phyloP scores from a whole-genome alignment of 2,329 filamentous ascomycete species.

The Magnaporthiopsis poae region DNA sequence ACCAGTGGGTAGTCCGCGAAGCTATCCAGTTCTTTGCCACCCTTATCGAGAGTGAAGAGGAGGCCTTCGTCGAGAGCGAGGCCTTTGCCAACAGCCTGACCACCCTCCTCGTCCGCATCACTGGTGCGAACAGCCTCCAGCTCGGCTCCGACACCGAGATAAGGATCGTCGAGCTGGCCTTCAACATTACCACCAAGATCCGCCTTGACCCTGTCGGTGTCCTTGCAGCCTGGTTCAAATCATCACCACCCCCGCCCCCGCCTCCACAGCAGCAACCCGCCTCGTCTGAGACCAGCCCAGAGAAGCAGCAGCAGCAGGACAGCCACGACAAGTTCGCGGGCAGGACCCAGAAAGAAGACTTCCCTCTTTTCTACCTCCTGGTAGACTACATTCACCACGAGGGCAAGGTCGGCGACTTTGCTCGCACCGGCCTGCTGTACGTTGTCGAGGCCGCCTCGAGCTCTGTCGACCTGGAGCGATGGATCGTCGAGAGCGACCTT shows the following conservation, averaged over 20 bases:
- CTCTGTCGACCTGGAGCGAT: conserved; percentile 75
- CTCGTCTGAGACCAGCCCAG: conserved; percentile 15
- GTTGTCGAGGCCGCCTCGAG: conserved; percentile 87
- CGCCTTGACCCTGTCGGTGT: conserved; percentile 70
- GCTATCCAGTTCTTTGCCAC: conserved; percentile 81
- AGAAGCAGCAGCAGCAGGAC: conserved; percentile 36
- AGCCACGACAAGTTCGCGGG: conserved; percentile 75
- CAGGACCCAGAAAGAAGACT: conserved; percentile 79
- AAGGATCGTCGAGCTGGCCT: conserved; percentile 82
- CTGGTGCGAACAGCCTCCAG: conserved; percentile 62
- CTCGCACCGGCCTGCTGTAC: conserved; percentile 84
- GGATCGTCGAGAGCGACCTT: conserved; percentile 93
- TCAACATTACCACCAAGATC: conserved; percentile 95
- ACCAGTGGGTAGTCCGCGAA: conserved; percentile 76
- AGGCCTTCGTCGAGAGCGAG: conserved; percentile 80
- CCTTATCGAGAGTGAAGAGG: conserved; percentile 90
- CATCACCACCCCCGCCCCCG: conserved; percentile 17
- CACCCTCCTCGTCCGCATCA: conserved; percentile 71
- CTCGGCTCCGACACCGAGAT: conserved; percentile 73
- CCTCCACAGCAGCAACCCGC: conserved; percentile 13
- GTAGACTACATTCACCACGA: conserved; percentile 96
- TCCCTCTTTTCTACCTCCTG: conserved; percentile 87
- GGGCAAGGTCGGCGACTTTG: conserved; percentile 89
- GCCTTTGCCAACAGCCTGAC: conserved; percentile 80
- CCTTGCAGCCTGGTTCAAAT: conserved; percentile 82